These are phyloP conservation scores for Keqinozyma sinolaborantium DNA, from an alignment of 1,139 yeast genomes.

Conservation along the genomic window DNA sequence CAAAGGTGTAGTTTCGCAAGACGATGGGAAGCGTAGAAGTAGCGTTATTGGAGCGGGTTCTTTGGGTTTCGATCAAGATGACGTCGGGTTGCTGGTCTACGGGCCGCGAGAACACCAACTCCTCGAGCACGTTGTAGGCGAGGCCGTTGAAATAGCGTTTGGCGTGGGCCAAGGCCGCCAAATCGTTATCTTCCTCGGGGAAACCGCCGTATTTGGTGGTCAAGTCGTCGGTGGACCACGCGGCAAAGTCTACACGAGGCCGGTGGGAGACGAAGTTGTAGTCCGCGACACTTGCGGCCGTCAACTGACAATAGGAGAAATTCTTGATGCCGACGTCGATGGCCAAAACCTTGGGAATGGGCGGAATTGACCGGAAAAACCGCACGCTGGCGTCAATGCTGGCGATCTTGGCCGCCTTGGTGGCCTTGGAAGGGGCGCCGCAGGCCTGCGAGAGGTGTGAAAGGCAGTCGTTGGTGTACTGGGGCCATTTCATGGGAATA, in stretches of 20 bases:
- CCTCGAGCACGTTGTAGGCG: constrained; percentile 16
- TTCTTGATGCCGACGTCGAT: constrained; percentile 42
- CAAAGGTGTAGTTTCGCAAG: constrained; percentile 32
- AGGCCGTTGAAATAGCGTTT: constrained; percentile 24
- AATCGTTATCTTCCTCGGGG: constrained; percentile 3
- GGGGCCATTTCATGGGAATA: no score
- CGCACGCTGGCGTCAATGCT: constrained; percentile 19
- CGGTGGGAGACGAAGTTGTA: constrained; percentile 5
- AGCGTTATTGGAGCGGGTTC: constrained; percentile 33
- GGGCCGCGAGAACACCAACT: constrained; percentile 8
- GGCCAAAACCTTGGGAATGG: constrained; percentile 19
- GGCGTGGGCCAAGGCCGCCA: constrained; percentile 16
- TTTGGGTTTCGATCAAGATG: constrained; percentile 34
- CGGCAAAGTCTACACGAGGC: constrained; percentile 5
- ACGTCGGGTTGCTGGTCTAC: constrained; percentile 13
- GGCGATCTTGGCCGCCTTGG: constrained; percentile 23
- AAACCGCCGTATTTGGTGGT: constrained; percentile 8
- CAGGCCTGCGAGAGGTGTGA: constrained; percentile 31
- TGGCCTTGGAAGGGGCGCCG: constrained; percentile 26
- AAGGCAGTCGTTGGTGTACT: constrained; percentile 8
- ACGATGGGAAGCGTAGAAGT: constrained; percentile 38
- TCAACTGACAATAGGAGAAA: constrained; percentile 33
- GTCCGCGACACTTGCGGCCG: constrained; percentile 10
- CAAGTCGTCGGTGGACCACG: constrained; percentile 31
- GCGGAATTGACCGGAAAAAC: constrained; percentile 13